These are phyloP conservation scores for Epithemia pelagica DNA, from an alignment of 108 stramenopile genomes.

Conservation along the genomic window DNA sequence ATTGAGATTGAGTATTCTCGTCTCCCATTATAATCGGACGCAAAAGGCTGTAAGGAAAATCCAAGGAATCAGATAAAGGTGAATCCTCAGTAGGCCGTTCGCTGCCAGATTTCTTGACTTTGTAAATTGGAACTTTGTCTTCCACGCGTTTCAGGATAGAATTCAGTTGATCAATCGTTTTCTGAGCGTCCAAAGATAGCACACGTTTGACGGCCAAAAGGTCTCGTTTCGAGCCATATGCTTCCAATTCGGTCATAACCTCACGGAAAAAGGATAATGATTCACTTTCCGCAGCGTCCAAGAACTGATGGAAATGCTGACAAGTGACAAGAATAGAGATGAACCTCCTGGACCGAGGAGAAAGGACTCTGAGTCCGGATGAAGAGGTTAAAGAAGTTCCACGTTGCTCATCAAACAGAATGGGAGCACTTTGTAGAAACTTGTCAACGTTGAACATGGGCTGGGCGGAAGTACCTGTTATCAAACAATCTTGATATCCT, in stretches of 20 bases:
- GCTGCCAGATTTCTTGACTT: conserved; percentile 35
- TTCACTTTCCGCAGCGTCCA: conserved; percentile 58
- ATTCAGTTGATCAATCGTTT: conserved; percentile 1
- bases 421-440: conserved; percentile 73
- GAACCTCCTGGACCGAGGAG: conserved; percentile 72
- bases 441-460: conserved; percentile 81
- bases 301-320: conserved; percentile 78
- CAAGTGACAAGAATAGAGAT: conserved; percentile 70
- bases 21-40: conserved; percentile 27
- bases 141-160: conserved; percentile 51
- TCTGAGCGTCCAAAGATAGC: not conserved
- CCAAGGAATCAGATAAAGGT: not conserved
- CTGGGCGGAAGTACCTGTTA: conserved; percentile 55
- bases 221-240: not conserved
- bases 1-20: not conserved
- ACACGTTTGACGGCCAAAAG: not conserved
- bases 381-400: conserved; percentile 11
- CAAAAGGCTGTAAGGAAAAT: conserved; percentile 35
- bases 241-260: conserved; percentile 59
- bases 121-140: conserved; percentile 73
- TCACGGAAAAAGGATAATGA: conserved; percentile 69
- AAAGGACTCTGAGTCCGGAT: conserved; percentile 31
- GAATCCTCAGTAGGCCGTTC: conserved; percentile 31
- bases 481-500: conserved; percentile 80
- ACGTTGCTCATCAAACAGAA: conserved; percentile 61